Evolutionary conservation across 169 alveolate genomes (phyloP).

Genomic region (Cryptosporidium bovis): DNA sequence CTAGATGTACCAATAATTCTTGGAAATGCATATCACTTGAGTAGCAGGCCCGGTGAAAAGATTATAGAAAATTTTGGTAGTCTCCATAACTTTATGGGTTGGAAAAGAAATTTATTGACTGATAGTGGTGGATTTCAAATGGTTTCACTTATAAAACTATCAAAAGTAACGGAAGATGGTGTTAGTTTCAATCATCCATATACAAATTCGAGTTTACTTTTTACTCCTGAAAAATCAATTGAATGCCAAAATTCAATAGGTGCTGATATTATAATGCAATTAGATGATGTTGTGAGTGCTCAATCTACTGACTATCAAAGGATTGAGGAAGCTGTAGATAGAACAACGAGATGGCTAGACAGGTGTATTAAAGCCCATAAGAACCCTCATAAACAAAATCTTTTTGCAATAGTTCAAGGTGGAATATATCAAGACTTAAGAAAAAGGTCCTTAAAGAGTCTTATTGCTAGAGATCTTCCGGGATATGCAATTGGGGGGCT

Average conservation of each 20-base stretch:
- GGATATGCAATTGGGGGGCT: constrained; percentile 99
- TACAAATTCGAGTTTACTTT: constrained; percentile 83
- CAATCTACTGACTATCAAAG: constrained; percentile 77
- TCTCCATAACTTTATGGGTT: constrained; percentile 92
- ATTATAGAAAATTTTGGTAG: constrained; percentile 91
- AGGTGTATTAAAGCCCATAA: constrained; percentile 95
- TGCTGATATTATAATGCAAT: constrained; percentile 97
- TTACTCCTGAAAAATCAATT: constrained; percentile 97
- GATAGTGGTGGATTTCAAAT: constrained; percentile 98
- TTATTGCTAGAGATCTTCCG: constrained; percentile 88
- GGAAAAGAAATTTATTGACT: constrained; percentile 94
- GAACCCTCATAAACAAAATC: constrained; percentile 89
- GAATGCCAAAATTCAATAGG: constrained; percentile 93
- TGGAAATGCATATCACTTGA: constrained; percentile 97
- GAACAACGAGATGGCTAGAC: constrained; percentile 95
- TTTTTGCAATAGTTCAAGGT: constrained; percentile 98
- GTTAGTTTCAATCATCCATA: constrained; percentile 92
- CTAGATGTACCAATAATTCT: constrained; percentile 89
- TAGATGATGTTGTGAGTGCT: constrained; percentile 96
- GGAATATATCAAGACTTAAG: constrained; percentile 92
- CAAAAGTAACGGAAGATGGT: constrained; percentile 94
- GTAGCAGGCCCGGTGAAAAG: constrained; percentile 94
- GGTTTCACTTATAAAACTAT: constrained; percentile 91
- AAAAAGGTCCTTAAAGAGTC: constrained; percentile 84
- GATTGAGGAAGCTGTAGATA: constrained; percentile 83